Percentiles rank a stretch among this genome's conserved stretches.
phyloP scores from a whole-genome alignment of 2,329 filamentous ascomycete species.

The Scedosporium boydii region DNA sequence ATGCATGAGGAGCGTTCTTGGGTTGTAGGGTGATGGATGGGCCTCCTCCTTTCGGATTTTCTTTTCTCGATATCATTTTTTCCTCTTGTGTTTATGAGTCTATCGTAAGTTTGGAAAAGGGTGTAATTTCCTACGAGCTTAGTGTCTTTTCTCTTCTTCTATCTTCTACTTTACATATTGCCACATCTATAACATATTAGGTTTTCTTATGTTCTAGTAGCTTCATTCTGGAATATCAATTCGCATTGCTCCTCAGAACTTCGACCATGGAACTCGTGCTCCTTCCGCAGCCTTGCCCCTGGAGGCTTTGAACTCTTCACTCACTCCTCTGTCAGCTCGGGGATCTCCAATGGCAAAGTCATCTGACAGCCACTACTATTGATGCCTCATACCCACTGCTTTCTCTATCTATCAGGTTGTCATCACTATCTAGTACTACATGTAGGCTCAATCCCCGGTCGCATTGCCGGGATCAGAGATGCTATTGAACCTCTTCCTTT shows the following conservation, averaged over 20 bases:
- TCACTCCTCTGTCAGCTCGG: no score
- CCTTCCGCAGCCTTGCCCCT: no score
- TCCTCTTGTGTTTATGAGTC: background rate
- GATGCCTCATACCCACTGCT: no score
- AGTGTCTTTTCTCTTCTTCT: background rate
- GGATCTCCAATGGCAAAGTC: no score
- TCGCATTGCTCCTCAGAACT: background rate
- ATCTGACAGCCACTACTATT: no score
- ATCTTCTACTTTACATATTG: conserved; percentile 1
- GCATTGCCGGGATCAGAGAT: no score
- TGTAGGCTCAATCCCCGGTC: no score
- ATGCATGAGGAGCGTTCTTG: background rate
- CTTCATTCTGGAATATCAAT: background rate
- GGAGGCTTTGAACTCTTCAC: no score
- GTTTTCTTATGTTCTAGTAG: background rate
- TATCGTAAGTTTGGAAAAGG: background rate
- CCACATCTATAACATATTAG: background rate
- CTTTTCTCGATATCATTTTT: background rate
- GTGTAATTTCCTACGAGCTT: background rate
- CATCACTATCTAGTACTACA: no score
- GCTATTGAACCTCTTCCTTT: no score
- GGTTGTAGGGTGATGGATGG: background rate
- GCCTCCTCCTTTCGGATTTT: background rate
- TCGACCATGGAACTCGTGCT: no score
- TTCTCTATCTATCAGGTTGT: no score